Percentiles rank a stretch among this genome's conserved stretches.
Evolutionary conservation across 1,284 basidiomycete species (phyloP).

Genomic region (Mycosarcoma maydis): DNA sequence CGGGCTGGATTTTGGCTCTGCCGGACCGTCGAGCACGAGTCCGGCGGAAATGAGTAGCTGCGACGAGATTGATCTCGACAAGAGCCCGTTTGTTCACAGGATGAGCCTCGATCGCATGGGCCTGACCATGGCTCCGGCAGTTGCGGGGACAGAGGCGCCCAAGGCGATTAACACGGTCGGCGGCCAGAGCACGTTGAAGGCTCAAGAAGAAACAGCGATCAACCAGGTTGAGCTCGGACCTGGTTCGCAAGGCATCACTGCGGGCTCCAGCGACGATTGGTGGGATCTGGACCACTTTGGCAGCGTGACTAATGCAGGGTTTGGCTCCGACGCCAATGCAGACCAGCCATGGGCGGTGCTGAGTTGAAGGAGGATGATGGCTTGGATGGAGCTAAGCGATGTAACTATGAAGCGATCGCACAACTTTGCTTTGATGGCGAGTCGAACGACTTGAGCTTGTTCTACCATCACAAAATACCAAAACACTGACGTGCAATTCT

Average conservation of each 20-base stretch:
- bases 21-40: slow-evolving; percentile 55
- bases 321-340: slow-evolving; percentile 36
- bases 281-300: slow-evolving; percentile 53
- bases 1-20: slow-evolving; percentile 57
- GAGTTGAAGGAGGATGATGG: slow-evolving; percentile 18
- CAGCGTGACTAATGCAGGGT: slow-evolving; percentile 31
- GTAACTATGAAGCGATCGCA: too few relatives aligned
- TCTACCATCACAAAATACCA: too few relatives aligned
- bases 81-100: slow-evolving; percentile 45
- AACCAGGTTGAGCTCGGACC: slow-evolving; percentile 47
- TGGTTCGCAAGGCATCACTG: slow-evolving; percentile 40
- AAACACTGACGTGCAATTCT: too few relatives aligned
- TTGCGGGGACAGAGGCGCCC: slow-evolving; percentile 13
- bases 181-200: slow-evolving; percentile 21
- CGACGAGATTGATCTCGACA: slow-evolving; percentile 51
- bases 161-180: slow-evolving; percentile 13
- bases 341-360: slow-evolving; percentile 51
- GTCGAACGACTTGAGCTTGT: too few relatives aligned
- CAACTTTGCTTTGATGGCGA: too few relatives aligned
- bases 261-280: slow-evolving; percentile 47
- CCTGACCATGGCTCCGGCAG: slow-evolving; percentile 36
- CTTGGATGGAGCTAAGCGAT: neutral
- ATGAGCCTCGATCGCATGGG: slow-evolving; percentile 47
- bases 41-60: slow-evolving; percentile 54
- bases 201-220: slow-evolving; percentile 36